Evolutionary conservation across 2,329 filamentous ascomycete species (phyloP), one percentile per base, ranked within the genome.

Genomic region (Neoascochyta sp.): DNA sequence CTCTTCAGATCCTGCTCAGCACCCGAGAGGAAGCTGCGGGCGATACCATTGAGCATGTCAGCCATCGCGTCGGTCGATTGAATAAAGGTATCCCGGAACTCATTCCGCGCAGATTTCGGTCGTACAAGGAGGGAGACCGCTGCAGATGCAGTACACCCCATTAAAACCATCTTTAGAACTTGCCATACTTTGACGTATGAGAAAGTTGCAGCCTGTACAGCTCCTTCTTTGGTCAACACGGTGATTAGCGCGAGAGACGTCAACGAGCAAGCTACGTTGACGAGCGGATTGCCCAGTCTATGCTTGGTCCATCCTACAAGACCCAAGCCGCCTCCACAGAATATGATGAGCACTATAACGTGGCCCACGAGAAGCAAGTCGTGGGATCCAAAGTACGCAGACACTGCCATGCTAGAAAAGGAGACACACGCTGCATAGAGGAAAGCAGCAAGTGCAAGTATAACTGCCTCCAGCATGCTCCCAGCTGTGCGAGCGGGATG

Each of bases 241-340:
- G 85, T 89, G 54, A 95, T 94, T 42, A 92, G 85, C 27, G 86
- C 86, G 35, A 96, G 80, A 18, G 86, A 90, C 5, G 89, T 80
- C 44, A 95, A 70, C 17, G 88, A 95, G 47, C 84, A 87, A 26
- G 56, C 60, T 19, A 90, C 83, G 53, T 88, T 89, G 42, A 92
- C 86, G 32, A 92, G 66, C 5, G 86, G 84, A 48, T 84, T 81
- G 38, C 83, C 85, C 38, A 86, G 72, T 47, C 71, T 80, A 56
- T 90, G 84, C 64, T 93, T 93, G 32, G 83, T 77, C 87, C 86
- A 93, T 23, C 85, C 89, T 16, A 95, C 75, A 45, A 95, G 83
- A 0, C 90, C 90, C 28, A 96, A 69, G 0, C 86, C 88, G 14
- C 83, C 87, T 13, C 88, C 89, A 41, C 89, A 82, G 54, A 93